These are phyloP conservation scores for Phyllosticta paracitricarpa DNA, from an alignment of 2,329 filamentous ascomycete genomes.

Conservation along the genomic window DNA sequence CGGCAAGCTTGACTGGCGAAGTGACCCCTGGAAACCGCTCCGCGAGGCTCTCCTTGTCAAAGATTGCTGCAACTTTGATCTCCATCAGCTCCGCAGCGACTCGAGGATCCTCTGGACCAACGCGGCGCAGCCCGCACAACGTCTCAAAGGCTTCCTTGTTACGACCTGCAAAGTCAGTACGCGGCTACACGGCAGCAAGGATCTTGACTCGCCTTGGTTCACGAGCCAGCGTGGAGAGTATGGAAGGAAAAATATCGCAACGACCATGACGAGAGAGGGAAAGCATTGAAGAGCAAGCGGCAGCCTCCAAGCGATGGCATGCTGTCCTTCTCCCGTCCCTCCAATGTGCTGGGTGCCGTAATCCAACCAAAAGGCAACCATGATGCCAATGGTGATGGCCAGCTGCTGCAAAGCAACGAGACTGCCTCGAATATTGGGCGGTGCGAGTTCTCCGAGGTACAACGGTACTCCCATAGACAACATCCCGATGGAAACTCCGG, in stretches of 20 bases:
- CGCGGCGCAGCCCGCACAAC: background rate
- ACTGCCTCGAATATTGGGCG: conserved; percentile 22
- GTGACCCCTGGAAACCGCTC: conserved; percentile 2
- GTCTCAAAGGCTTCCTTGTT: conserved; percentile 1
- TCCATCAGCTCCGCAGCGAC: background rate
- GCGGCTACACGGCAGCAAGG: background rate
- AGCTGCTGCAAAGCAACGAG: background rate
- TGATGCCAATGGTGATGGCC: conserved; percentile 1
- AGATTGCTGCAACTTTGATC: background rate
- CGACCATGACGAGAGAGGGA: background rate
- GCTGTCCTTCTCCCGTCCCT: conserved; percentile 4
- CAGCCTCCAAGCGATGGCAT: background rate
- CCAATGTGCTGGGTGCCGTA: conserved; percentile 11
- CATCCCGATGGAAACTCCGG: background rate
- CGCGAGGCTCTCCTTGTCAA: conserved; percentile 3
- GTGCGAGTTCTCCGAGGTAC: background rate
- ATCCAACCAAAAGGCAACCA: conserved; percentile 8
- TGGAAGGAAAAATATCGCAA: background rate
- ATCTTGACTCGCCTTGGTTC: background rate
- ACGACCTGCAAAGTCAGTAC: background rate
- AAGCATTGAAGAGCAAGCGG: background rate
- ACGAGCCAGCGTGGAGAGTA: conserved; percentile 2
- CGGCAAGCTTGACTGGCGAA: background rate
- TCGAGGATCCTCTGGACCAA: background rate
- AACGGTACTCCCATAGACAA: conserved; percentile 1